Evolutionary conservation across 2,329 filamentous ascomycete species (phyloP), one percentile per base, ranked within the genome.

Genomic region (Sporothrix brunneoviolacea): DNA sequence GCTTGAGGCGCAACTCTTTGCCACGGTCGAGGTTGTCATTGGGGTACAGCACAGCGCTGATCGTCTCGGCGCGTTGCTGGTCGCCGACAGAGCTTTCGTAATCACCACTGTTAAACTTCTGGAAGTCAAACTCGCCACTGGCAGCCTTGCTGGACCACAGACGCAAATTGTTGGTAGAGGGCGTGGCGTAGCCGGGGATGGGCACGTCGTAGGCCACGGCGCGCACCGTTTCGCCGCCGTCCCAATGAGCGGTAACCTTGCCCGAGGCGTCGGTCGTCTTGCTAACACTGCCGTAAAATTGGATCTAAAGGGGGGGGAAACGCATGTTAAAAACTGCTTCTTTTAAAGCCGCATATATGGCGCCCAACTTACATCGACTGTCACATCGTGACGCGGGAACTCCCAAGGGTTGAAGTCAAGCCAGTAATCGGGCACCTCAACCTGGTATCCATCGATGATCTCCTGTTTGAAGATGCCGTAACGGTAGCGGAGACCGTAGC

Each of bases 401-500:
- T 98, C 93, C 93, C 93, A 98, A 1, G 93, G 93, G 69, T 98
- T 98, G 70, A 97, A 96, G 66, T 97, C 93, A 48, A 98, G 81
- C 93, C 93, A 98, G 71, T 98, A 97, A 67, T 98, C 93, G 18
- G 93, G 93, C 53, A 97, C 87, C 65, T 98, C 93, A 57, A 98
- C 90, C 69, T 98, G 93, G 67, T 96, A 98, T 52, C 93, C 93
- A 63, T 97, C 87, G 54, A 96, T 84, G 61, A 98, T 97, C 73
- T 97, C 93, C 73, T 98, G 93, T 74, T 97, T 97, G 82, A 98
- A 98, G 67, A 98, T 98, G 65, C 88, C 88, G 66, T 97, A 97
- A 67, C 90, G 79, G 74, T 98, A 98, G 63, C 93, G 83, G 59
- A 98, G 74, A 50, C 91, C 93, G 62, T 98, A 98, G 32, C 93